Evolutionary conservation across 306 rosid genomes (phyloP).

Genomic region (Myrica gale): DNA sequence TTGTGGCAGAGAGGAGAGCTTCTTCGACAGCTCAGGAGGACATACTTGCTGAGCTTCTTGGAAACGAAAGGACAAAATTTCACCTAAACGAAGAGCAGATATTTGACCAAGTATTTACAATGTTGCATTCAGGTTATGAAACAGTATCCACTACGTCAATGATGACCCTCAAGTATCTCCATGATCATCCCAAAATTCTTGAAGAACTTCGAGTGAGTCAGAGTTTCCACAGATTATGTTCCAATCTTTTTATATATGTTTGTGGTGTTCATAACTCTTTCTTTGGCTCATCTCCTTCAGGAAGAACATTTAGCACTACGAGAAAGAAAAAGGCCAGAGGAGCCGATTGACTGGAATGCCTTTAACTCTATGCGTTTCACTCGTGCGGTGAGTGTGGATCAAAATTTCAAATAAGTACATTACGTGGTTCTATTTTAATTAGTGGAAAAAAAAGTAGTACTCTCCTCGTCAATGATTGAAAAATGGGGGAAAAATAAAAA

Average conservation of each 20-base stretch:
- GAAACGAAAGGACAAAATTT: slow-evolving; percentile 41
- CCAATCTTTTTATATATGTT: not conserved
- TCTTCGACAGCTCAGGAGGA: slow-evolving; percentile 37
- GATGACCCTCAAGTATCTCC: slow-evolving; percentile 76
- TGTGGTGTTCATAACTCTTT: not conserved
- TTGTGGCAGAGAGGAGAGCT: slow-evolving; percentile 54
- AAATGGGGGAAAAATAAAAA: too few relatives aligned
- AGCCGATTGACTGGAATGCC: slow-evolving; percentile 59
- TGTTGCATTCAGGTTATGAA: slow-evolving; percentile 79
- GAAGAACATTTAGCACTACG: slow-evolving; percentile 67
- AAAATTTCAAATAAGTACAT: not conserved
- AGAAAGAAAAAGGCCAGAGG: slow-evolving; percentile 44
- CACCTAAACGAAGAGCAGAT: slow-evolving; percentile 61
- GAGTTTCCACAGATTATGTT: not conserved
- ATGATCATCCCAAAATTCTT: slow-evolving; percentile 66
- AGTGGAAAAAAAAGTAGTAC: too few relatives aligned
- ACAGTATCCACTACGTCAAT: slow-evolving; percentile 82
- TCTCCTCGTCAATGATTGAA: too few relatives aligned
- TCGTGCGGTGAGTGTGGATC: slow-evolving; percentile 45
- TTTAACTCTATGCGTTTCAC: slow-evolving; percentile 57
- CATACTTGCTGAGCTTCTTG: slow-evolving; percentile 53
- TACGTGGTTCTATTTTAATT: too few relatives aligned
- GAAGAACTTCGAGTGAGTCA: slow-evolving; percentile 56
- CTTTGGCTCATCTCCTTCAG: slow-evolving; percentile 29
- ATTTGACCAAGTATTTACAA: slow-evolving; percentile 60